Evolutionary conservation across 495 filamentous ascomycete species (phyloP).

Genomic region (Penicillium salamii): DNA sequence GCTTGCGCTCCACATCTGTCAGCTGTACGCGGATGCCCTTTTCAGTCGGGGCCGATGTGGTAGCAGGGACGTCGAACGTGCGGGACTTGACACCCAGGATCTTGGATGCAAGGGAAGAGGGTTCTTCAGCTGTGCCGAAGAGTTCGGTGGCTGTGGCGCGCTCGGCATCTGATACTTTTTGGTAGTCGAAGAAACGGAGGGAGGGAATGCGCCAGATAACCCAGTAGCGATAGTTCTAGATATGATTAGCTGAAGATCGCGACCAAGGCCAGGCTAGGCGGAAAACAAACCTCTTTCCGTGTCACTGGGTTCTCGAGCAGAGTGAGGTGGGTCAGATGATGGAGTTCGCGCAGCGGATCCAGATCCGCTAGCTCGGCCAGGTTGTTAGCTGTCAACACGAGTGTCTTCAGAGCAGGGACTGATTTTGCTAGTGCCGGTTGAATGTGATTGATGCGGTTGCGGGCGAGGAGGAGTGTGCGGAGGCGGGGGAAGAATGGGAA

Average conservation of each 20-base stretch:
- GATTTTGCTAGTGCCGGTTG: slow-evolving; percentile 68
- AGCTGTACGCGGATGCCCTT: slow-evolving; percentile 68
- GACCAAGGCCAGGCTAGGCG: not conserved
- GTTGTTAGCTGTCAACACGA: slow-evolving; percentile 77
- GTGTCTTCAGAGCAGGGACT: slow-evolving; percentile 71
- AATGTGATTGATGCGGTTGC: slow-evolving; percentile 81
- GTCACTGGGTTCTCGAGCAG: slow-evolving; percentile 86
- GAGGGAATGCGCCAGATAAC: slow-evolving; percentile 80
- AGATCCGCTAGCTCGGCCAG: slow-evolving; percentile 80
- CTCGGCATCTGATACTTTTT: slow-evolving; percentile 85
- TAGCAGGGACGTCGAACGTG: slow-evolving; percentile 67
- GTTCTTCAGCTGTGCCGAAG: slow-evolving; percentile 74
- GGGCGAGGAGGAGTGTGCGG: slow-evolving; percentile 79
- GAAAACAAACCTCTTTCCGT: slow-evolving; percentile 76
- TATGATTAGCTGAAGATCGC: slow-evolving; percentile 1
- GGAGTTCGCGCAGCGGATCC: slow-evolving; percentile 72
- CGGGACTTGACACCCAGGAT: slow-evolving; percentile 87
- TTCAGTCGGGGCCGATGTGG: slow-evolving; percentile 43
- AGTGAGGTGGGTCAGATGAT: slow-evolving; percentile 70
- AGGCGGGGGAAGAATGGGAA: slow-evolving; percentile 92
- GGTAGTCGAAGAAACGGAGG: slow-evolving; percentile 90
- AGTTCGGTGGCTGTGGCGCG: slow-evolving; percentile 69
- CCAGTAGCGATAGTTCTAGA: slow-evolving; percentile 90
- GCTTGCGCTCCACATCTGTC: slow-evolving; percentile 67
- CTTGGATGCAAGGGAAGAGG: slow-evolving; percentile 79